Conservation (phyloP, 768 basidiomycete species). For the Amylocystis lapponica region DNA sequence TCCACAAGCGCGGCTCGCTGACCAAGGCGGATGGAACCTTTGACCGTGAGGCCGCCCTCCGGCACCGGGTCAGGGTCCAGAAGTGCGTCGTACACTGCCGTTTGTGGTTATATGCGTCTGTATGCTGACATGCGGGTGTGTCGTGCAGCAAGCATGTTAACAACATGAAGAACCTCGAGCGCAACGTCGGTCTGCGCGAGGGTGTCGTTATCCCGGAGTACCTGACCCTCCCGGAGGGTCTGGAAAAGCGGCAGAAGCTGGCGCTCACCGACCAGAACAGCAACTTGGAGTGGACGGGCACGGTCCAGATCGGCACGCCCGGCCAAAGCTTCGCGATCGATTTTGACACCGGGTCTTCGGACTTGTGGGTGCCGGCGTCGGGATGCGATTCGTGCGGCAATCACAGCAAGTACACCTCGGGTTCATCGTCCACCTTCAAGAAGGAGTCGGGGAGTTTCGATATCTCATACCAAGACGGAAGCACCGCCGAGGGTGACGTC, state of each 20-base stretch:
- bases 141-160: constrained; percentile 10
- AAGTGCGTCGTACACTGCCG: neutral
- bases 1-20: constrained; percentile 10
- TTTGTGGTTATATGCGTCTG: neutral
- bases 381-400: constrained; percentile 12
- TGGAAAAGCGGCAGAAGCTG: constrained; percentile 13
- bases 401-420: constrained; percentile 7
- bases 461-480: constrained; percentile 16
- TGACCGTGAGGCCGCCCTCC: constrained; percentile 6
- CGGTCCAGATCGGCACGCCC: constrained; percentile 34
- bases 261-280: constrained; percentile 18
- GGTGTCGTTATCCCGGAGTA: constrained; percentile 14
- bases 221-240: constrained; percentile 8
- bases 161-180: constrained; percentile 13
- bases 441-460: constrained; percentile 13
- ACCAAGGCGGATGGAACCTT: constrained; percentile 9
- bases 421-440: constrained; percentile 8
- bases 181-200: constrained; percentile 6
- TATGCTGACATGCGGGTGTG: neutral
- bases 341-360: constrained; percentile 38
- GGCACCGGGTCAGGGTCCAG: constrained; percentile 1
- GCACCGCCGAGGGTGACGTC: constrained; percentile 9
- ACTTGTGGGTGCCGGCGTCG: constrained; percentile 17
- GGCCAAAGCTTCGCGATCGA: constrained; percentile 30
- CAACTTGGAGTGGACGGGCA: constrained; percentile 28